Evolutionary conservation across 495 filamentous ascomycete genomes (phyloP).

Genomic region (Penicillium lividum): DNA sequence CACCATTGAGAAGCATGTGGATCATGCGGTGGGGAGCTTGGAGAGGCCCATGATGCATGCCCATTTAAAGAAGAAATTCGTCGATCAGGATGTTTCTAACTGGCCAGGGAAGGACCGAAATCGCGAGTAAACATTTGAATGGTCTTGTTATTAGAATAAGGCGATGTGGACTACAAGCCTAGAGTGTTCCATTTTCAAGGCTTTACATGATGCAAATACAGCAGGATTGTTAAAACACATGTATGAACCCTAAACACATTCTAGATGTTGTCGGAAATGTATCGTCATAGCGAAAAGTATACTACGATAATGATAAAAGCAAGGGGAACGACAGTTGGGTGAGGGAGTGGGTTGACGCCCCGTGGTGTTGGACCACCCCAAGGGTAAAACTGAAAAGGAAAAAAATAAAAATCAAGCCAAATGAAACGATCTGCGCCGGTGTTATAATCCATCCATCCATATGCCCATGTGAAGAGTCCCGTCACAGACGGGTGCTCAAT

Average conservation of each 20-base stretch:
- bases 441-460: slow-evolving; percentile 32
- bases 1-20: slow-evolving; percentile 43
- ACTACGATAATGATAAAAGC: slow-evolving; percentile 31
- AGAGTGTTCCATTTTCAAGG: neutral
- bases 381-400: slow-evolving; percentile 15
- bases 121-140: too few species aligned
- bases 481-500: slow-evolving; percentile 24
- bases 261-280: slow-evolving; percentile 32
- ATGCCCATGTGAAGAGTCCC: slow-evolving; percentile 27
- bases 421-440: slow-evolving; percentile 35
- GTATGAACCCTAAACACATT: slow-evolving; percentile 18
- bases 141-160: too few species aligned
- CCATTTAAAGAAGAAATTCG: slow-evolving; percentile 48
- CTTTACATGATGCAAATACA: neutral
- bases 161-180: slow-evolving; percentile 1
- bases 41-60: slow-evolving; percentile 47
- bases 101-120: slow-evolving; percentile 12
- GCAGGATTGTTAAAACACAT: slow-evolving; percentile 1
- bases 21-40: slow-evolving; percentile 53
- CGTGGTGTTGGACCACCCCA: slow-evolving; percentile 19
- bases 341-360: slow-evolving; percentile 19
- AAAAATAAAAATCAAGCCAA: slow-evolving; percentile 22
- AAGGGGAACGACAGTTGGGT: slow-evolving; percentile 23
- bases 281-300: slow-evolving; percentile 32
- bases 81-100: slow-evolving; percentile 36